Percentiles rank a stretch among this genome's conserved stretches.
Conservation (phyloP, 2,329 filamentous ascomycete genomes). For the Neopestalotiopsis sp. region DNA sequence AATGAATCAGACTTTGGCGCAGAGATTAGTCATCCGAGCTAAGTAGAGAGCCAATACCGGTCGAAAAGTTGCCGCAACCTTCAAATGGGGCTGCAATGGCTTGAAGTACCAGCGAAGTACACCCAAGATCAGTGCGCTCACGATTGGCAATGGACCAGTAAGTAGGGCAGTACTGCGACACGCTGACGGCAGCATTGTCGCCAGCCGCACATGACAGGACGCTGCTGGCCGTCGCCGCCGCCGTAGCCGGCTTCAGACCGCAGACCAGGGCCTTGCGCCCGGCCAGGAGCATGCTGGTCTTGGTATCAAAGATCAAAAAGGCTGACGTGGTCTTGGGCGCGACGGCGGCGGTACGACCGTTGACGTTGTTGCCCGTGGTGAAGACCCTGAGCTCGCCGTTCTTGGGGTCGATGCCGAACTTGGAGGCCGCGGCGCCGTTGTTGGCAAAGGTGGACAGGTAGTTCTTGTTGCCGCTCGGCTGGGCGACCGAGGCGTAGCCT, state of each 20-base stretch:
- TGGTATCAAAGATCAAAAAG: not conserved
- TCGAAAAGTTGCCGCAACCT: not conserved
- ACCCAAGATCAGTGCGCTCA: not conserved
- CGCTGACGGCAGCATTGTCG: not conserved
- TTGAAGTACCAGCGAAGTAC: not conserved
- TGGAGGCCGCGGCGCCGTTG: not conserved
- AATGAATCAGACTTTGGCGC: not conserved
- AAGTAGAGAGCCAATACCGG: not conserved
- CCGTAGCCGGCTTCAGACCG: not conserved
- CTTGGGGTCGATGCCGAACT: not conserved
- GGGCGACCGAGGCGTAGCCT: not conserved
- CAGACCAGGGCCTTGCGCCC: not conserved
- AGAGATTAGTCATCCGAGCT: not conserved
- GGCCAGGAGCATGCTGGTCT: not conserved
- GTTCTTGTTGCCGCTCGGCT: not conserved
- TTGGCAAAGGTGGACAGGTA: not conserved
- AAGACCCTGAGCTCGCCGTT: not conserved
- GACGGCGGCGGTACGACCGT: not conserved
- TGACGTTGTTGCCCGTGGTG: not conserved
- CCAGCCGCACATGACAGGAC: not conserved
- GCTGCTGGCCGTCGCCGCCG: not conserved
- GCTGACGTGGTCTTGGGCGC: conserved; percentile 1
- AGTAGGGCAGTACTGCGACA: not conserved
- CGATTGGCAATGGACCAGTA: not conserved
- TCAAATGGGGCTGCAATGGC: not conserved